Evolutionary conservation across 163 green algal species (phyloP), one percentile per base, ranked within the genome.

Genomic region (Scenedesmus sp.): DNA sequence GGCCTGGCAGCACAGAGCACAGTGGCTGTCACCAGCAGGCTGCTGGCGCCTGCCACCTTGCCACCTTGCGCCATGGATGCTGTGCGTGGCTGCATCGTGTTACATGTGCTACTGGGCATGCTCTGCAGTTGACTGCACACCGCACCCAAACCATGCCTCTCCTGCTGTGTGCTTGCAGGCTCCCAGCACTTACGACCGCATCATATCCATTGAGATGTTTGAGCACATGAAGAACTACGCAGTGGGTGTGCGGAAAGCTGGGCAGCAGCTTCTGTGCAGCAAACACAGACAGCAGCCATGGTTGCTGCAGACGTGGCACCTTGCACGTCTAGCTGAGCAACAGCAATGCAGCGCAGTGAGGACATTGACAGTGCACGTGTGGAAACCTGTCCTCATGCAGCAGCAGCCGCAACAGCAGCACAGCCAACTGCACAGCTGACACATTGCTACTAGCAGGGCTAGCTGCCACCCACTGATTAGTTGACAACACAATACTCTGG

Each of bases 161-260:
- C 22, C 13, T 70, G 56, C 56, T 76, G 61, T 76, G 26, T 40
- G 30, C 49, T 15, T 49, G 40, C 88, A 92, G 85, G 73, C 94
- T 0, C 91, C 94, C 0, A 91, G 82, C 3, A 92, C 68, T 15
- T 99, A 97, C 90, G 97, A 99, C 92, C 94, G 98, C 10, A 94
- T 99, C 12, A 93, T 99, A n/a, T 97, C 94, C 18, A 97, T 99
- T 37, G 98, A 99, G 94, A 99, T 99, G 97, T 99, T 99, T 92
- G 98, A 99, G 95, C 98, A 99, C 95, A 98, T 99, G 98, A 99
- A 99, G 94, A 98, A 98, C 89, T 98, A 98, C 89, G 65, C 65
- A 76, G 65, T 76, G 65, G 40, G 65, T 76, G 26, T 40, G 65
- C 6, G 40, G 61, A n/a, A 26, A 76, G 61, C 1, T 30, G 18